Base-by-base conservation (phyloP, 805 yeast species). In the Candida caryicola region DNA sequence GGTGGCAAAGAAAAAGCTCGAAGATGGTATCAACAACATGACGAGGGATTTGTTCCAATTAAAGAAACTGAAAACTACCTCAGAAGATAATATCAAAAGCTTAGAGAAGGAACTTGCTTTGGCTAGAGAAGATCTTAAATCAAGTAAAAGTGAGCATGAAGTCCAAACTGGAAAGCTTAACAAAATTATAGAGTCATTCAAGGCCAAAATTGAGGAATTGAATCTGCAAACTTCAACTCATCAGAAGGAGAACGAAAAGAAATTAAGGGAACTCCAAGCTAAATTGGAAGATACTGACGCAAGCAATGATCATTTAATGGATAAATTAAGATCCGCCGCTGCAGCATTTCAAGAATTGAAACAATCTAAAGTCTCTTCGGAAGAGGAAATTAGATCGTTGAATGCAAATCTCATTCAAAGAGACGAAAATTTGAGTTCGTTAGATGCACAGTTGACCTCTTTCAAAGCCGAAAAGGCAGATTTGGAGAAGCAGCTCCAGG, bases 1-100 rank as follows among this genome's bases (percentile, higher is more conserved):
- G 31, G 58, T 56, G 6, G 74, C 72, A 9, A 82, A 79, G 49
- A 69, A 70, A 17, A 81, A 76, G 46, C 85, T 91, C 1, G 96
- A 90, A 51, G 82, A 79, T 42, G 97, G 95, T 3, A 82, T 90
- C 36, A 89, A 89, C 55, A 89, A 88, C 49, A 85, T 90, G 95
- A 84, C 82, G 38, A 69, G 91, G 28, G 98, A 90, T 46, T 64
- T 90, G 21, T 76, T 87, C 58, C 74, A 74, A 33, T 64, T 88
- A 30, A 73, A 79, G 0, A 77, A 76, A 39, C 79, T 78, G 23
- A 81, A 81, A 41, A 78, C 74, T 2, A 73, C 74, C 0, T 50
- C 73, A 5, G 79, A 74, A 31, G 64, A 66, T 17, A 58, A 60
- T 6, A 58, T 76, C 12, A 70, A 67, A 28, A 51, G 47, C 4